A percentile compares a stretch with the other conserved stretches of the same genome.
phyloP scores from a whole-genome alignment of 2,329 filamentous ascomycete species.

The Alternaria angustiovoidea region DNA sequence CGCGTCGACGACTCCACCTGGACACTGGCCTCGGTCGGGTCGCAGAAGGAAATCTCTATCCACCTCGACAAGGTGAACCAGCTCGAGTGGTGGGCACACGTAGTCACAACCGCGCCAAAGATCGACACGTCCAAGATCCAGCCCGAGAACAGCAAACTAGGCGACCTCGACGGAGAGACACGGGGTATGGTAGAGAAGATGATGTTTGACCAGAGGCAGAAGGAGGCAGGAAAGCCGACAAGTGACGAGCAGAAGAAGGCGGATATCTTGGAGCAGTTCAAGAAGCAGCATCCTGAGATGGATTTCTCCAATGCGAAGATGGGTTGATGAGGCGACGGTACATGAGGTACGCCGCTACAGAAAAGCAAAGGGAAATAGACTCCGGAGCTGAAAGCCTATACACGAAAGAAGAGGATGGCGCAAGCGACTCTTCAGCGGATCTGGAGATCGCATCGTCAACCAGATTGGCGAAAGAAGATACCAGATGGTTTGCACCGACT shows the following conservation, averaged over 20 bases:
- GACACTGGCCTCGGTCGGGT: slow-evolving; percentile 78
- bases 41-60: slow-evolving; percentile 78
- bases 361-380: background rate
- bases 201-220: slow-evolving; percentile 99
- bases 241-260: slow-evolving; percentile 96
- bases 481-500: background rate
- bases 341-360: background rate
- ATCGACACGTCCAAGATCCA: slow-evolving; percentile 96
- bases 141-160: slow-evolving; percentile 89
- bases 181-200: slow-evolving; percentile 99
- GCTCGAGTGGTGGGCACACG: slow-evolving; percentile 98
- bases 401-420: background rate
- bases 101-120: slow-evolving; percentile 83
- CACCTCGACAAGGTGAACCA: slow-evolving; percentile 97
- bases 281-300: slow-evolving; percentile 79
- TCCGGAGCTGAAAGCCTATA: background rate
- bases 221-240: slow-evolving; percentile 86
- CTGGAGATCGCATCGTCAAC: background rate
- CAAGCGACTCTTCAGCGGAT: background rate
- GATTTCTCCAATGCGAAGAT: slow-evolving; percentile 73
- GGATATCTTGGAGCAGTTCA: slow-evolving; percentile 90
- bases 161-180: slow-evolving; percentile 93
- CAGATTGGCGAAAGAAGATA: background rate
- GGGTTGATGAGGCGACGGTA: slow-evolving; percentile 39
- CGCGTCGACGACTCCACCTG: slow-evolving; percentile 89